Evolutionary conservation across 2,329 filamentous ascomycete species (phyloP).

Genomic region (Diaporthe humulicola): DNA sequence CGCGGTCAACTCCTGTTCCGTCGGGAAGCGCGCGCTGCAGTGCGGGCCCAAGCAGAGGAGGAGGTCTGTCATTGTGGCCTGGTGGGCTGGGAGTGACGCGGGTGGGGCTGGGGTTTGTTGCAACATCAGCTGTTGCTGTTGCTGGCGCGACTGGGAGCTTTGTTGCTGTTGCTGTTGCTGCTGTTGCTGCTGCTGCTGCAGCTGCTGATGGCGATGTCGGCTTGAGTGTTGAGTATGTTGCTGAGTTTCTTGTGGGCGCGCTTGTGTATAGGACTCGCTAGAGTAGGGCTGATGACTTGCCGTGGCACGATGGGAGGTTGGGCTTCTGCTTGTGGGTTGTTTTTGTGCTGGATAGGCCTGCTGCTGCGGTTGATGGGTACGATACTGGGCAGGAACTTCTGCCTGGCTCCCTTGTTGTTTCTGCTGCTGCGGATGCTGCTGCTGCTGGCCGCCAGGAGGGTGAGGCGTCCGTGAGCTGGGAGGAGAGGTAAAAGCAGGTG

Average conservation of each 20-base stretch:
- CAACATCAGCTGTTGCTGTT: not conserved
- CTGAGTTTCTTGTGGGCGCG: not conserved
- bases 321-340: not conserved
- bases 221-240: not conserved
- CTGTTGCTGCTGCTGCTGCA: not conserved
- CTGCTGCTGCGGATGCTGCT: not conserved
- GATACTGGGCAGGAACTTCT: not conserved
- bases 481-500: not conserved
- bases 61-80: slow-evolving; percentile 2
- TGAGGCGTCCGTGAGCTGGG: not conserved
- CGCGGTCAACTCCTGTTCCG: slow-evolving; percentile 23
- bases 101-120: not conserved
- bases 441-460: not conserved
- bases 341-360: not conserved
- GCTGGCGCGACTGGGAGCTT: not conserved
- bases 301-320: not conserved
- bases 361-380: not conserved
- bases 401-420: slow-evolving; percentile 4
- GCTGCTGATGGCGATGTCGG: slow-evolving; percentile 1
- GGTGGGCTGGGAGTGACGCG: not conserved
- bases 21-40: slow-evolving; percentile 34
- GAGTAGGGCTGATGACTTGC: not conserved
- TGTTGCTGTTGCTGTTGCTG: not conserved
- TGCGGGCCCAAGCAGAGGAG: slow-evolving; percentile 33
- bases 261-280: not conserved